These are phyloP conservation scores for Dentipellis fragilis DNA, from an alignment of 768 basidiomycete species.

Conservation along the genomic window DNA sequence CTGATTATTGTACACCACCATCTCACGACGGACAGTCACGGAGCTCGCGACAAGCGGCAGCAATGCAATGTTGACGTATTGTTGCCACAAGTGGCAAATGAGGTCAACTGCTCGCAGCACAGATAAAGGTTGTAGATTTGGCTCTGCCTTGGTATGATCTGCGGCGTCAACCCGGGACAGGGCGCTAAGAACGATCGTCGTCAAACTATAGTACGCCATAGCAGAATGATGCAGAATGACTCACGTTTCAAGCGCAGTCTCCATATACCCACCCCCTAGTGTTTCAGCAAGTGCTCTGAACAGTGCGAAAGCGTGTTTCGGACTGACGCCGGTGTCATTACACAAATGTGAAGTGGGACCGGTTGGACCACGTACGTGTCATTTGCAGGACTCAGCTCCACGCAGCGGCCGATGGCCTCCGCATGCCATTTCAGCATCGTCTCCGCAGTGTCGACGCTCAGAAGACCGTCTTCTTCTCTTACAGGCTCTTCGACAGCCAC, in stretches of 20 bases:
- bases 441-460: conserved; percentile 72
- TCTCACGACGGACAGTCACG: conserved; percentile 83
- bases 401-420: conserved; percentile 89
- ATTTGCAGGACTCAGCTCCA: conserved; percentile 71
- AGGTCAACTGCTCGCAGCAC: conserved; percentile 71
- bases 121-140: conserved; percentile 56
- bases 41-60: conserved; percentile 80
- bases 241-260: conserved; percentile 87
- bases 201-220: not conserved
- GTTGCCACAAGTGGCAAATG: conserved; percentile 94
- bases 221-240: conserved; percentile 18
- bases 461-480: conserved; percentile 72
- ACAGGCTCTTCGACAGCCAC: conserved; percentile 59
- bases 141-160: conserved; percentile 67
- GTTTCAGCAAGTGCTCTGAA: conserved; percentile 81
- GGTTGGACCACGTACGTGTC: conserved; percentile 61
- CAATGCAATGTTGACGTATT: conserved; percentile 85
- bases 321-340: conserved; percentile 31
- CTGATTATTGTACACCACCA: conserved; percentile 87
- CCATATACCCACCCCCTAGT: conserved; percentile 75
- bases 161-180: conserved; percentile 58
- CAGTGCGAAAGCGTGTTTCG: conserved; percentile 81
- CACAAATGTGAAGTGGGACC: not conserved
- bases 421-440: conserved; percentile 97
- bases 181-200: conserved; percentile 34